Evolutionary conservation across 139 green algal genomes (phyloP).

Genomic region (Chlamydomonas applanata): DNA sequence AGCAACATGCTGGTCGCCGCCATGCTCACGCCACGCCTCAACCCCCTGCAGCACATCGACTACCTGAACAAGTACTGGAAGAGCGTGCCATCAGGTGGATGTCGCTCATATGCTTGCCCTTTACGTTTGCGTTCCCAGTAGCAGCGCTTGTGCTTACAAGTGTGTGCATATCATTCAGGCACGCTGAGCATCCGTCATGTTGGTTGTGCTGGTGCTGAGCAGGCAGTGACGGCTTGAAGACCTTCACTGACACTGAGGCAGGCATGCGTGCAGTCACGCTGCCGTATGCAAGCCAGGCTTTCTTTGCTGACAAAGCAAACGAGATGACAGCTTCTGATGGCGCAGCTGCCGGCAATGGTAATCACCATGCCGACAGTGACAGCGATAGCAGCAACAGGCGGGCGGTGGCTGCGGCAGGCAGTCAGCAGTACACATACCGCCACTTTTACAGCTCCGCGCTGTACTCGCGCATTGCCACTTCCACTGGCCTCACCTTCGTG

Average conservation of each 20-base stretch:
- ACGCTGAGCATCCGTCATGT: not conserved
- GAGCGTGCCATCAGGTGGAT: too few species aligned
- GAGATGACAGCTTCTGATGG: not conserved
- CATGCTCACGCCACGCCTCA: not conserved
- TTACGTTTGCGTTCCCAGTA: too few species aligned
- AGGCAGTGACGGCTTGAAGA: too few species aligned
- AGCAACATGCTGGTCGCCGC: not conserved
- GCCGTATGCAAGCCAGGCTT: too few species aligned
- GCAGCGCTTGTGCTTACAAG: not conserved
- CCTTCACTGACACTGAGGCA: too few species aligned
- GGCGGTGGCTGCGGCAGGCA: too few species aligned
- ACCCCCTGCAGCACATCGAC: not conserved
- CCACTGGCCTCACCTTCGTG: not conserved
- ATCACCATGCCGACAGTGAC: too few species aligned
- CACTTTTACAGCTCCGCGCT: not conserved
- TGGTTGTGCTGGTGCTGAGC: too few species aligned
- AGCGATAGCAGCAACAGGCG: too few species aligned
- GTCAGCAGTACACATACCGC: not conserved
- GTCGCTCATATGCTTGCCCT: not conserved
- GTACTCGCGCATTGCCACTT: not conserved
- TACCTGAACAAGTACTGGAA: conserved; percentile 11
- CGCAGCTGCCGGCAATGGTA: too few species aligned
- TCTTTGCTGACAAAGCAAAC: too few species aligned
- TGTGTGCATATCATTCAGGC: not conserved
- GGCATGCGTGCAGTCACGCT: too few species aligned